Evolutionary conservation across 805 yeast genomes (phyloP), one percentile per base, ranked within the genome.

Genomic region (Lachancea fermentati): DNA sequence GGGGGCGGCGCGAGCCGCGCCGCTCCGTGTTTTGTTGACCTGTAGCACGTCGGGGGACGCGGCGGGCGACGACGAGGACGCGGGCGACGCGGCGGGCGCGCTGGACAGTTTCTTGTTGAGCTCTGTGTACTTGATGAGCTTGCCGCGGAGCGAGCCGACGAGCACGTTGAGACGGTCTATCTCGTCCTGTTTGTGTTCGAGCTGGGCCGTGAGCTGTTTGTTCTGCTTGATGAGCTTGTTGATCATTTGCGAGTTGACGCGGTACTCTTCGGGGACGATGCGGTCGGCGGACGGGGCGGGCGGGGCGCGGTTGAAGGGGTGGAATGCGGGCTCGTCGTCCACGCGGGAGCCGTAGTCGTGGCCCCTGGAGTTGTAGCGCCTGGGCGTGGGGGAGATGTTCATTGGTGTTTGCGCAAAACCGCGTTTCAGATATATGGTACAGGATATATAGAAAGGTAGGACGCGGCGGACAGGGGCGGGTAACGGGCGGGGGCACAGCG

Each of bases 151-250:
- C 1, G 61, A 62, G 18, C 56, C 61, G 3, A 63, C 63, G 33
- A 57, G 47, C 0, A 54, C 51, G 41, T 58, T 60, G n/a, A 61
- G 47, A 43, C 63, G 45, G 17, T 58, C 60, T 11, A 48, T 54
- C 25, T 58, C 61, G 13, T 50, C 58, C 34, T 52, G 52, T 41
- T 63, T 50, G 9, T 53, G 54, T 13, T 57, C 61, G 30, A 63
- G 47, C 41, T 63, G 58, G 14, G 50, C 46, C 18, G 58, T 59
- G 14, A 66, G 51, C 4, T 57, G 57, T 37, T 66, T 71, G 25
- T 63, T 61, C 30, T 67, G 66, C 22, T 56, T 56, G 15, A 63
- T 55, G 24, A 66, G 50, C 39, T 61, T 62, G 40, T 67, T 72
- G 14, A 66, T 52, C 60, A 64, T 62, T 36, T 62, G 57, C 3